Percentiles rank a stretch among this genome's conserved stretches.
These are phyloP conservation scores for Diaporthe ilicicola DNA, from an alignment of 2,329 filamentous ascomycete genomes.

Conservation along the genomic window DNA sequence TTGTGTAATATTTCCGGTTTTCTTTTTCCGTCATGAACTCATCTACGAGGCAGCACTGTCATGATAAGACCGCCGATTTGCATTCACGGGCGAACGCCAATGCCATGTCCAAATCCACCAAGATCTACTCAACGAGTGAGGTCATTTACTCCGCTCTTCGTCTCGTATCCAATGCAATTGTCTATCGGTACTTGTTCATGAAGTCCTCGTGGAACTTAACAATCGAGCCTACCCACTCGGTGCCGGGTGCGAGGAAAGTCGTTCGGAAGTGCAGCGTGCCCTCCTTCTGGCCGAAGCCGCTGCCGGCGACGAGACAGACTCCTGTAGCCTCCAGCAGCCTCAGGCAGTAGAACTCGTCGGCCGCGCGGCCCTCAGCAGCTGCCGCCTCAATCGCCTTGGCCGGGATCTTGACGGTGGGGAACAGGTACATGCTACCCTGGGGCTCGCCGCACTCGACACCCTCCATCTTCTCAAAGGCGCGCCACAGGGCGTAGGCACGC, in stretches of 20 bases:
- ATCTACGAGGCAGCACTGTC: conserved; percentile 4
- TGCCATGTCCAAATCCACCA: conserved; percentile 22
- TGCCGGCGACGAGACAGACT: conserved; percentile 91
- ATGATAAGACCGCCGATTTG: background rate
- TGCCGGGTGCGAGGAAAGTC: conserved; percentile 95
- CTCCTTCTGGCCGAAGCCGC: conserved; percentile 93
- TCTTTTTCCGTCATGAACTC: conserved; percentile 1
- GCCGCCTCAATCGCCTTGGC: conserved; percentile 81
- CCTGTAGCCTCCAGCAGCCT: conserved; percentile 91
- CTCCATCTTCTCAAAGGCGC: conserved; percentile 94
- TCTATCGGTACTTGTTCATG: conserved; percentile 77
- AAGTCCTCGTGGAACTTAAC: conserved; percentile 92
- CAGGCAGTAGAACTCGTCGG: conserved; percentile 96
- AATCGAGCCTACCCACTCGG: conserved; percentile 90
- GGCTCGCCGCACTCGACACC: conserved; percentile 90
- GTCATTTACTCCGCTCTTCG: background rate
- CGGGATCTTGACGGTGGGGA: conserved; percentile 89
- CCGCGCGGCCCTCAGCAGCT: conserved; percentile 72
- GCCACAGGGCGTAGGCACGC: conserved; percentile 85
- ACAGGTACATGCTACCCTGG: conserved; percentile 98
- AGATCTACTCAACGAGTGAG: background rate
- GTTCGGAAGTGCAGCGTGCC: conserved; percentile 93
- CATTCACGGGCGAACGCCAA: conserved; percentile 13
- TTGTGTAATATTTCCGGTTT: background rate
- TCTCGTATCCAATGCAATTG: conserved; percentile 11